Evolutionary conservation across 2,329 filamentous ascomycete genomes (phyloP).

Genomic region (Aspergillus viridinutans): DNA sequence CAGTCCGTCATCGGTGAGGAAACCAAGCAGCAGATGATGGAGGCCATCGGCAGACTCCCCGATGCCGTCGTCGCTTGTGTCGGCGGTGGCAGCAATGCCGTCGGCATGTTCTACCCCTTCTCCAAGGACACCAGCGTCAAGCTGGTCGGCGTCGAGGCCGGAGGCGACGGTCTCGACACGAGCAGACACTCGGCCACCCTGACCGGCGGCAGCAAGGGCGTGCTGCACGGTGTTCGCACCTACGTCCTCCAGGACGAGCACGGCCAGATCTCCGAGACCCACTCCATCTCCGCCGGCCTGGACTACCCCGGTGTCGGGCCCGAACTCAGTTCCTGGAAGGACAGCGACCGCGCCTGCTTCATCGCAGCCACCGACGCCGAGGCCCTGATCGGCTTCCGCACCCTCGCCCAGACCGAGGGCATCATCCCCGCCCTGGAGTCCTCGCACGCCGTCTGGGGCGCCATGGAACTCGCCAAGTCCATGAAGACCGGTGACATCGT

Average conservation of each 20-base stretch:
- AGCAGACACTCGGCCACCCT: slow-evolving; percentile 82
- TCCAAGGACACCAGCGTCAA: slow-evolving; percentile 78
- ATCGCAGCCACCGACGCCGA: slow-evolving; percentile 87
- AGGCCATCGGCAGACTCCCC: slow-evolving; percentile 79
- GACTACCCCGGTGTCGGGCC: slow-evolving; percentile 97
- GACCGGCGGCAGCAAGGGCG: slow-evolving; percentile 79
- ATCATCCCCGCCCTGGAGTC: slow-evolving; percentile 96
- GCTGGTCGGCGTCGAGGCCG: slow-evolving; percentile 89
- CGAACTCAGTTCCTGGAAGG: slow-evolving; percentile 90
- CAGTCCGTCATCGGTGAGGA: slow-evolving; percentile 94
- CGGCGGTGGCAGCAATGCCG: slow-evolving; percentile 89
- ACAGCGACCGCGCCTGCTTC: slow-evolving; percentile 78
- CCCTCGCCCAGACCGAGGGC: slow-evolving; percentile 83
- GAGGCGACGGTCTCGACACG: slow-evolving; percentile 87
- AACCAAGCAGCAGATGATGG: slow-evolving; percentile 86
- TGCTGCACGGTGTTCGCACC: slow-evolving; percentile 91
- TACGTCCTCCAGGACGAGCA: slow-evolving; percentile 91
- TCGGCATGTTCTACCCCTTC: slow-evolving; percentile 98
- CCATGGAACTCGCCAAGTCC: slow-evolving; percentile 83
- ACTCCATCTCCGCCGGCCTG: slow-evolving; percentile 92
- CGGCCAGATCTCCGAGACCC: slow-evolving; percentile 90
- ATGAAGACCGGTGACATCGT: slow-evolving; percentile 86
- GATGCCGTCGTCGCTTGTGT: slow-evolving; percentile 97
- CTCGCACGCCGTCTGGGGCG: slow-evolving; percentile 86
- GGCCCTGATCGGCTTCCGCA: slow-evolving; percentile 80